Conservation (phyloP, 768 basidiomycete genomes). For the Tulasnella sp. region DNA sequence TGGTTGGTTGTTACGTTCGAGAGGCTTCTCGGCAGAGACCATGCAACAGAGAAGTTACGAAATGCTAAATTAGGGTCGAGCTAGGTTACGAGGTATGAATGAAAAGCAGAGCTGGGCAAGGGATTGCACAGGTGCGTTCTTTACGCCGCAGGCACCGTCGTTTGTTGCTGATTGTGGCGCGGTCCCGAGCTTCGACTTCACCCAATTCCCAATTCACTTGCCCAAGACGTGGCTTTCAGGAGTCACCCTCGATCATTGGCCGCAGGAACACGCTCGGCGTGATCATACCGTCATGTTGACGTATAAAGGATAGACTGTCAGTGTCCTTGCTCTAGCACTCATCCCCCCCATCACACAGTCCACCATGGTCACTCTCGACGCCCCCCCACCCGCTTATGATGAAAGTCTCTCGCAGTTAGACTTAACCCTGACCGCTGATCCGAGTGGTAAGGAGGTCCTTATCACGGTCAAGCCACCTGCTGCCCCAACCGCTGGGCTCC, state of each 20-base stretch:
- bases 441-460: conserved; percentile 9
- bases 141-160: not conserved
- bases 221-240: not conserved
- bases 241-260: not conserved
- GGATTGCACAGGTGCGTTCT: not conserved
- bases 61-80: too few relatives aligned
- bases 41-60: too few relatives aligned
- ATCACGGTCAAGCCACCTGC: conserved; percentile 18
- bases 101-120: too few relatives aligned
- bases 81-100: too few relatives aligned
- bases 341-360: not conserved
- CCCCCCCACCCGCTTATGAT: not conserved
- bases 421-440: not conserved
- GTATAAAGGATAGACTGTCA: not conserved
- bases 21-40: too few relatives aligned
- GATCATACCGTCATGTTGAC: not conserved
- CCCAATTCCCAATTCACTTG: not conserved
- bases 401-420: not conserved
- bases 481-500: not conserved
- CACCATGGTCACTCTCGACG: conserved; percentile 1
- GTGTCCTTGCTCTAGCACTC: not conserved
- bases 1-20: too few relatives aligned
- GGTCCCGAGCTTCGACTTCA: not conserved
- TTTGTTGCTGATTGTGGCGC: not conserved
- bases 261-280: not conserved